Evolutionary conservation across 2,329 filamentous ascomycete genomes (phyloP).

Genomic region (Mollisiaceae sp.): DNA sequence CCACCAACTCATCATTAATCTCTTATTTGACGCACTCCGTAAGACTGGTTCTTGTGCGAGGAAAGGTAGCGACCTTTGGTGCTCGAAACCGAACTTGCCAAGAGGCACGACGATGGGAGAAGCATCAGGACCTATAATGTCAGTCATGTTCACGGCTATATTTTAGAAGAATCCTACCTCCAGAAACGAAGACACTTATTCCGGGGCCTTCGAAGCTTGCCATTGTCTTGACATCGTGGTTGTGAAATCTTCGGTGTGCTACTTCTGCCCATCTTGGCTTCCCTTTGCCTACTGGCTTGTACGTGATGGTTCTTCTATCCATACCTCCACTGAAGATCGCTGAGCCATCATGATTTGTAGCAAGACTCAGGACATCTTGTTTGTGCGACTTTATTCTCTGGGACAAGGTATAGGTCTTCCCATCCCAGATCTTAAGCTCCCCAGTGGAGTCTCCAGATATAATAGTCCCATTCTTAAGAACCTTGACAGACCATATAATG

Average conservation of each 20-base stretch:
- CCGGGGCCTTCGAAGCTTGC: slow-evolving; percentile 83
- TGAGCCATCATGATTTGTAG: slow-evolving; percentile 78
- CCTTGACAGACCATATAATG: slow-evolving; percentile 92
- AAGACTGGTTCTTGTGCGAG: slow-evolving; percentile 81
- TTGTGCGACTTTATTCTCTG: slow-evolving; percentile 88
- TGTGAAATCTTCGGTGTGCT: slow-evolving; percentile 85
- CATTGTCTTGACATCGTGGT: slow-evolving; percentile 95
- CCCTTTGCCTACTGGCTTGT: slow-evolving; percentile 68
- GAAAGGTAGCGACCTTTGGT: slow-evolving; percentile 81
- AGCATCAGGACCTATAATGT: slow-evolving; percentile 76
- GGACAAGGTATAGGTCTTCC: slow-evolving; percentile 85
- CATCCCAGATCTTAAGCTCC: slow-evolving; percentile 92
- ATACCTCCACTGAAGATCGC: slow-evolving; percentile 89
- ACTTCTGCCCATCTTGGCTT: slow-evolving; percentile 80
- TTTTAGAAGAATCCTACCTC: slow-evolving; percentile 63
- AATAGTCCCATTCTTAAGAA: slow-evolving; percentile 84
- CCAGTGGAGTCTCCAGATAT: slow-evolving; percentile 95
- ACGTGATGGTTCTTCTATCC: slow-evolving; percentile 85
- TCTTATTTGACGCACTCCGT: slow-evolving; percentile 71
- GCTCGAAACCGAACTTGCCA: slow-evolving; percentile 75
- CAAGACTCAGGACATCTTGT: slow-evolving; percentile 89
- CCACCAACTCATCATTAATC: slow-evolving; percentile 91
- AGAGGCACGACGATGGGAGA: slow-evolving; percentile 83
- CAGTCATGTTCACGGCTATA: slow-evolving; percentile 35
- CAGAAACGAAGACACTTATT: slow-evolving; percentile 87